Conservation (phyloP, 2,329 filamentous ascomycete genomes). For the Colletotrichum trifolii region DNA sequence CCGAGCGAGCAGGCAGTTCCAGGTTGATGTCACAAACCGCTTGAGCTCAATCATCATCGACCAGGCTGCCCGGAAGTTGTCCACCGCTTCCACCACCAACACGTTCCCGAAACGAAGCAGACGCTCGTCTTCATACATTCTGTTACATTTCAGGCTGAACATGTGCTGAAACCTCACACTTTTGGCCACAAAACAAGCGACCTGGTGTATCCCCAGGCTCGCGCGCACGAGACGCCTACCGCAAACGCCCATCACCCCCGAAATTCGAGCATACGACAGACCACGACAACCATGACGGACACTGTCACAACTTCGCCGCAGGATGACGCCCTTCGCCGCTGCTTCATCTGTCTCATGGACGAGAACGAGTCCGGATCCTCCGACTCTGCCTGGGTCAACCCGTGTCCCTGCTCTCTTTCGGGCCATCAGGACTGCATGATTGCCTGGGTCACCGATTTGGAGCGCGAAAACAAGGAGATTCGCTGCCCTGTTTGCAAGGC, state of each 20-base stretch:
- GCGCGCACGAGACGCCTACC: constrained; percentile 9
- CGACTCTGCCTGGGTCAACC: constrained; percentile 77
- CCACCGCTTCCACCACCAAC: too few species aligned
- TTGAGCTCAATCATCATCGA: too few species aligned
- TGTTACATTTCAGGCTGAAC: too few species aligned
- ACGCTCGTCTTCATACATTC: too few species aligned
- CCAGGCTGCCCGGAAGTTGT: too few species aligned
- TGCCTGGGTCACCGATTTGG: constrained; percentile 92
- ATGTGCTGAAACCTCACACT: too few species aligned
- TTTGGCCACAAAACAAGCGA: too few species aligned
- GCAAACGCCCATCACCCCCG: background rate
- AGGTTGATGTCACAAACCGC: too few species aligned
- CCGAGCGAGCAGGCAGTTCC: too few species aligned
- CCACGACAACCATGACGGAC: constrained; percentile 12
- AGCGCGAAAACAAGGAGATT: constrained; percentile 74
- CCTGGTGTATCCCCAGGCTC: constrained; percentile 1
- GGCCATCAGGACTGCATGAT: constrained; percentile 92
- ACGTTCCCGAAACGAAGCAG: too few species aligned
- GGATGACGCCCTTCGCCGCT: constrained; percentile 49
- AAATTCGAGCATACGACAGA: constrained; percentile 2
- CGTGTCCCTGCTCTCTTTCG: constrained; percentile 89
- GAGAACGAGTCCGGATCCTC: constrained; percentile 61
- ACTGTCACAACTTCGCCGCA: background rate
- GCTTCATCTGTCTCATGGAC: constrained; percentile 73
- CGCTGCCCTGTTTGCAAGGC: constrained; percentile 91